A percentile compares a stretch with the other conserved stretches of the same genome.
Conservation (phyloP, 192 early-diverging fungal genomes). For the Thoreauomyces humboldtii region DNA sequence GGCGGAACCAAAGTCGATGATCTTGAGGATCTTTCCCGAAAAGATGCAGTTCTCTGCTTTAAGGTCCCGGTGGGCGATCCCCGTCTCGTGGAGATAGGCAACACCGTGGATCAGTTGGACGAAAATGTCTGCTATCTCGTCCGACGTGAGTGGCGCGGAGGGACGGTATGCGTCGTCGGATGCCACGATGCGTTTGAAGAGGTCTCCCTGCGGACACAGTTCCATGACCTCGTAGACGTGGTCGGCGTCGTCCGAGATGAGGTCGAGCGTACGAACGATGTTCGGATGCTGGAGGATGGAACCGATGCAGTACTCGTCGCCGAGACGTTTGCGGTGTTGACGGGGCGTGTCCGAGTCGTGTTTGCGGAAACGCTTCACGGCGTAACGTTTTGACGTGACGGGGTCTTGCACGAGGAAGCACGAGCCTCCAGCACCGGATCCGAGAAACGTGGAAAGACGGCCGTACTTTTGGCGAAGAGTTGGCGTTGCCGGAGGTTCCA, state of each 20-base stretch:
- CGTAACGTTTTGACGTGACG: background rate
- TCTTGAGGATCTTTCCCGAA: conserved; percentile 68
- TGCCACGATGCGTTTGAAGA: conserved; percentile 73
- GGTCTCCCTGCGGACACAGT: conserved; percentile 84
- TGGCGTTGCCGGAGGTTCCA: no score
- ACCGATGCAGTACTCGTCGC: conserved; percentile 22
- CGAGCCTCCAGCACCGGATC: conserved; percentile 15
- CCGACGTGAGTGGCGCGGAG: conserved; percentile 1
- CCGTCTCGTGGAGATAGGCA: conserved; percentile 80
- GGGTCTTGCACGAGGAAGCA: conserved; percentile 16
- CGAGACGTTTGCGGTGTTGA: conserved; percentile 17
- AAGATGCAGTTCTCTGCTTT: conserved; percentile 79
- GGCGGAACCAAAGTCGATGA: conserved; percentile 94
- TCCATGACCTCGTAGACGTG: conserved; percentile 69
- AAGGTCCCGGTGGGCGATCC: conserved; percentile 78
- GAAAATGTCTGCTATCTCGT: conserved; percentile 53
- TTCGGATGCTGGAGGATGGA: conserved; percentile 12
- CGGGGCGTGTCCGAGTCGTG: conserved; percentile 4
- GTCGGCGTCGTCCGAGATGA: conserved; percentile 10
- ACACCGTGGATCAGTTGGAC: conserved; percentile 85
- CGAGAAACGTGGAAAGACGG: conserved; percentile 5
- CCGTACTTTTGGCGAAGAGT: conserved; percentile 22
- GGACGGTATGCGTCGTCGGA: conserved; percentile 48
- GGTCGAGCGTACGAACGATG: conserved; percentile 13
- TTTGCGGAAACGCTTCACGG: conserved; percentile 11